phyloP scores from a whole-genome alignment of 176 grass and related monocot genomes.

The Raddia distichophylla region DNA sequence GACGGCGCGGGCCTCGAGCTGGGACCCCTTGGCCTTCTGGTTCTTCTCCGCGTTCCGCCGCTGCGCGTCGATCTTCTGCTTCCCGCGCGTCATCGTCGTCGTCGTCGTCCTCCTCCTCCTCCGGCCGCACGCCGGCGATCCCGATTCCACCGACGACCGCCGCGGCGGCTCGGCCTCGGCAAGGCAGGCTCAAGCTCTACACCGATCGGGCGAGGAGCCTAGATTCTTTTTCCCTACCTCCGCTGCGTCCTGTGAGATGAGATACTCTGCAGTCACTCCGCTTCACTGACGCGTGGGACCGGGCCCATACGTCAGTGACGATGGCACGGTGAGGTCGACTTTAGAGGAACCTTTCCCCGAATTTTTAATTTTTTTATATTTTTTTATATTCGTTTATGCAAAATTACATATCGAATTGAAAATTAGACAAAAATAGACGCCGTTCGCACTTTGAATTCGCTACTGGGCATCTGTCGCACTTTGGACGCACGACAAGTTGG shows the following conservation, averaged over 20 bases:
- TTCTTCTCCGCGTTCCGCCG: slow-evolving; percentile 81
- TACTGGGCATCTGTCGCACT: no score
- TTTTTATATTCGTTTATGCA: no score
- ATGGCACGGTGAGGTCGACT: no score
- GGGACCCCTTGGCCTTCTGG: slow-evolving; percentile 91
- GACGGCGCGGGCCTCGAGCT: slow-evolving; percentile 85
- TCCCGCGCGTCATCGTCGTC: slow-evolving; percentile 76
- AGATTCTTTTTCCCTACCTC: not conserved
- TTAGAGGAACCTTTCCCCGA: no score
- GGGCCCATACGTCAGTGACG: no score
- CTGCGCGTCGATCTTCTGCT: slow-evolving; percentile 99
- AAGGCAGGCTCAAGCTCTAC: not conserved
- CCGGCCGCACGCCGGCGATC: not conserved
- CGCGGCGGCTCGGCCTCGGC: not conserved
- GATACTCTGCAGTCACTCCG: no score
- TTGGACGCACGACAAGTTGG: no score
- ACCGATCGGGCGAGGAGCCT: not conserved
- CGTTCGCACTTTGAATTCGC: no score
- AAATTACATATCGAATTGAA: no score
- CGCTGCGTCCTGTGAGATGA: not conserved
- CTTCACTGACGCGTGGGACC: no score
- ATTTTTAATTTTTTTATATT: no score
- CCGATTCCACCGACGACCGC: not conserved
- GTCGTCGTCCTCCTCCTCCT: not conserved
- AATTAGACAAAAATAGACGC: no score